These are phyloP conservation scores for Immersiella caudata DNA, from an alignment of 495 filamentous ascomycete species.

Conservation along the genomic window DNA sequence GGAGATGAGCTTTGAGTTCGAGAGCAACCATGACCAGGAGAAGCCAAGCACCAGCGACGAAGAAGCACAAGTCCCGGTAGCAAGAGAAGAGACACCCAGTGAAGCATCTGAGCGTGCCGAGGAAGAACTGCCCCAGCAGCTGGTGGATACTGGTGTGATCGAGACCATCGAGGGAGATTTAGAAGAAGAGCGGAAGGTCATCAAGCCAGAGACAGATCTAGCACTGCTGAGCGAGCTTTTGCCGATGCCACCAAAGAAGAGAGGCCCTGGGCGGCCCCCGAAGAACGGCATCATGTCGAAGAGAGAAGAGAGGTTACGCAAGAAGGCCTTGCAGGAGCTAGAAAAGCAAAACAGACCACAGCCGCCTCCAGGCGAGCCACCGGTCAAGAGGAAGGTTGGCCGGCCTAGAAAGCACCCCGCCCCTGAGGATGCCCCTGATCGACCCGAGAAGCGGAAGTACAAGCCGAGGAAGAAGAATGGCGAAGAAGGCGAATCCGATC, in stretches of 20 bases:
- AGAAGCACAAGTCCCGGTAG: slow-evolving; percentile 27
- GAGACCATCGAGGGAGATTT: slow-evolving; percentile 41
- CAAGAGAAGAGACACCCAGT: slow-evolving; percentile 33
- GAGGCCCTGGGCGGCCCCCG: slow-evolving; percentile 83
- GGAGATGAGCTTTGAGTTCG: slow-evolving; percentile 67
- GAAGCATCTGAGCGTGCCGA: slow-evolving; percentile 36
- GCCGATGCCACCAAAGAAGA: slow-evolving; percentile 62
- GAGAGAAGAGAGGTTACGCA: slow-evolving; percentile 68
- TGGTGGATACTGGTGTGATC: slow-evolving; percentile 42
- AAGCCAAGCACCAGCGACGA: slow-evolving; percentile 57
- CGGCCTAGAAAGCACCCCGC: slow-evolving; percentile 56
- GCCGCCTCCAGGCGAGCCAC: slow-evolving; percentile 46
- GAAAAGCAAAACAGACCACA: slow-evolving; percentile 51
- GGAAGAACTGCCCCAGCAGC: slow-evolving; percentile 38
- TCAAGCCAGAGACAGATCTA: slow-evolving; percentile 40
- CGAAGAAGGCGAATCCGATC: slow-evolving; percentile 52
- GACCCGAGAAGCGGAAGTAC: slow-evolving; percentile 76
- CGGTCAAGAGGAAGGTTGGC: slow-evolving; percentile 64
- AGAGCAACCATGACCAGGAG: slow-evolving; percentile 59
- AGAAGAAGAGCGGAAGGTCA: slow-evolving; percentile 36
- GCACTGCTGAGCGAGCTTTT: slow-evolving; percentile 34
- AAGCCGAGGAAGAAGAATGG: slow-evolving; percentile 70
- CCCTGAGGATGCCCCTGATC: slow-evolving; percentile 58
- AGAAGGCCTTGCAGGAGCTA: slow-evolving; percentile 60
- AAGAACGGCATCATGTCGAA: slow-evolving; percentile 95